phyloP scores from a whole-genome alignment of 2,329 filamentous ascomycete species.

The Trichoderma atrobrunneum region DNA sequence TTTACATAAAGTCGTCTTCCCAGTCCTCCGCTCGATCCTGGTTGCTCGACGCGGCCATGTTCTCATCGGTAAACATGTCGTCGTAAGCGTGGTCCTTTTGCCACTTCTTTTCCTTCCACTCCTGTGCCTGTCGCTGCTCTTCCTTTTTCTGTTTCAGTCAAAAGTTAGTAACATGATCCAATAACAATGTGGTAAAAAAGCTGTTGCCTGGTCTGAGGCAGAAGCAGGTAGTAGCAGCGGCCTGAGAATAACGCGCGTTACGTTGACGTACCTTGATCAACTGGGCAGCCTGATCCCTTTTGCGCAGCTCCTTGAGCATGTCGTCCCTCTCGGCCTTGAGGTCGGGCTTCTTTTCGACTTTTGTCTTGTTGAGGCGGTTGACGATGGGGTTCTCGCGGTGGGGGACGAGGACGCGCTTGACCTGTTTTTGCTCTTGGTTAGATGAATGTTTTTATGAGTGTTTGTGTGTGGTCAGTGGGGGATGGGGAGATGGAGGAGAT shows the following conservation, averaged over 20 bases:
- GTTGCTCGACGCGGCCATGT: constrained; percentile 75
- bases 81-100: constrained; percentile 99
- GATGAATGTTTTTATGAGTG: background rate
- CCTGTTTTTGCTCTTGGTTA: constrained; percentile 42
- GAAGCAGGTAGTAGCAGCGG: too few relatives aligned
- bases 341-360: constrained; percentile 82
- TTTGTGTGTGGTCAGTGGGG: too few relatives aligned
- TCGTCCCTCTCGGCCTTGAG: constrained; percentile 79
- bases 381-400: constrained; percentile 85
- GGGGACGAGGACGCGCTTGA: constrained; percentile 76
- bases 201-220: background rate
- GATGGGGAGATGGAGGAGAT: too few relatives aligned
- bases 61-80: constrained; percentile 81
- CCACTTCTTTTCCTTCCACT: constrained; percentile 85
- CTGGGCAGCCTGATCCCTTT: constrained; percentile 62
- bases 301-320: constrained; percentile 66
- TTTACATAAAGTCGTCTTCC: constrained; percentile 90
- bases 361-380: constrained; percentile 98
- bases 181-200: background rate
- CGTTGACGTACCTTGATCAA: constrained; percentile 56
- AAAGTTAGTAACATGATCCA: background rate
- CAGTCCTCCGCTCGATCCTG: constrained; percentile 76
- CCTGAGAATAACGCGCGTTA: too few relatives aligned
- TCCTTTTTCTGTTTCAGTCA: constrained; percentile 62
- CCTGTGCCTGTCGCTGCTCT: constrained; percentile 68